These are phyloP conservation scores for Marasmius fiardii DNA, from an alignment of 1,284 basidiomycete genomes.

Conservation along the genomic window DNA sequence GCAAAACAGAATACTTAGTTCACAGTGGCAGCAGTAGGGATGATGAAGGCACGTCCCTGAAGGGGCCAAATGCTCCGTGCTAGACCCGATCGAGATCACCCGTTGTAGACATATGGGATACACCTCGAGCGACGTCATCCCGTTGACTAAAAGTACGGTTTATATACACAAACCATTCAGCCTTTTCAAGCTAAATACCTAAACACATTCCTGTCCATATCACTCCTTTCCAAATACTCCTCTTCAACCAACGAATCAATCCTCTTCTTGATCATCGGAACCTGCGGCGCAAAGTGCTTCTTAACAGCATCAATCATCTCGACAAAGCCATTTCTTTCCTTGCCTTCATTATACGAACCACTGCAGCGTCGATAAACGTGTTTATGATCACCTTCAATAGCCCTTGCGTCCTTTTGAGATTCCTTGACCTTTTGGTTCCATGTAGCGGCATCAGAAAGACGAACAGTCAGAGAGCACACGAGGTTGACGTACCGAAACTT, in stretches of 20 bases:
- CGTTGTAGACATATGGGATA: too few species aligned
- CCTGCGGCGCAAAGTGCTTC: conserved; percentile 70
- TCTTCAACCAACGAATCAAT: conserved; percentile 81
- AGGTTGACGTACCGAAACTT: conserved; percentile 81
- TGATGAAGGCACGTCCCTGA: too few species aligned
- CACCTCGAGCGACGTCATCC: too few species aligned
- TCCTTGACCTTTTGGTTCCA: conserved; percentile 76
- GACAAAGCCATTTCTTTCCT: conserved; percentile 75
- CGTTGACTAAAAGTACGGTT: neutral
- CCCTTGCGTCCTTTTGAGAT: conserved; percentile 75
- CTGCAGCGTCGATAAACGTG: conserved; percentile 88
- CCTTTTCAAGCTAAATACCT: conserved; percentile 69
- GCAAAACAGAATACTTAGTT: too few species aligned
- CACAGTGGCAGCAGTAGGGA: too few species aligned
- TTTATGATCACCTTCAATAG: conserved; percentile 86
- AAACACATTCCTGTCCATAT: conserved; percentile 67
- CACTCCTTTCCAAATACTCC: conserved; percentile 82
- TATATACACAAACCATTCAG: neutral
- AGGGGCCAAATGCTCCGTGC: too few species aligned
- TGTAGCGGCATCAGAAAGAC: neutral
- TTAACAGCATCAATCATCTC: conserved; percentile 81
- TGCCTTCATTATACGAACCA: conserved; percentile 93
- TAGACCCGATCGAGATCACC: too few species aligned
- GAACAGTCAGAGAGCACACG: neutral
- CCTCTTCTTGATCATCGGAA: conserved; percentile 80